Percentiles rank a stretch among this genome's conserved stretches.
Conservation (phyloP, 306 rosid genomes). For the Hylodesmum podocarpum region DNA sequence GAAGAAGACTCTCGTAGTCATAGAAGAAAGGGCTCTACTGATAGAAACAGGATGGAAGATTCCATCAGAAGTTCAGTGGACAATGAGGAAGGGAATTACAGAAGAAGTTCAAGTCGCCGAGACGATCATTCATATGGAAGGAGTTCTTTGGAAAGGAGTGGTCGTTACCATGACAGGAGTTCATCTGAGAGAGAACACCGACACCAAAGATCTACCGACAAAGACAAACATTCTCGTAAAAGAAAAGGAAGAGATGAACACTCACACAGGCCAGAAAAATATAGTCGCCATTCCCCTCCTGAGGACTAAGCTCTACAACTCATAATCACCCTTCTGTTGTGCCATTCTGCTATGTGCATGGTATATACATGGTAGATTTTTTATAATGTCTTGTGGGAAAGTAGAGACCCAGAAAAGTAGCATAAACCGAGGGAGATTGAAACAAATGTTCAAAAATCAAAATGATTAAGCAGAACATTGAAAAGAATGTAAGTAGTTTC, state of each 20-base stretch:
- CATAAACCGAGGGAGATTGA: neutral
- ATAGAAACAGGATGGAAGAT: slow-evolving; percentile 38
- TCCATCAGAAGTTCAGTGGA: slow-evolving; percentile 24
- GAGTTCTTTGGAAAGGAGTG: slow-evolving; percentile 37
- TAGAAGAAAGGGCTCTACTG: slow-evolving; percentile 40
- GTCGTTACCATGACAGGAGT: slow-evolving; percentile 26
- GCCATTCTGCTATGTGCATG: neutral
- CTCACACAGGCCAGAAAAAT: slow-evolving; percentile 41
- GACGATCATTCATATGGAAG: slow-evolving; percentile 38
- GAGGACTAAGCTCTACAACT: slow-evolving; percentile 32
- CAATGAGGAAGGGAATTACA: slow-evolving; percentile 27
- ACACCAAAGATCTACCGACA: slow-evolving; percentile 27
- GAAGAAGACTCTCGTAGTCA: slow-evolving; percentile 41
- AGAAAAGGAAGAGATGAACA: slow-evolving; percentile 54
- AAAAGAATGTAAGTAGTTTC: neutral
- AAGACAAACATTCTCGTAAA: slow-evolving; percentile 35
- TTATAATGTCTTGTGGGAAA: neutral
- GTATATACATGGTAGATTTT: neutral
- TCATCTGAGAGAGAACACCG: slow-evolving; percentile 30
- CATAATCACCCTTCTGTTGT: neutral
- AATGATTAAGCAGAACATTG: neutral
- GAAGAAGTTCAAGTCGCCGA: slow-evolving; percentile 40
- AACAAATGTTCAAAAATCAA: neutral
- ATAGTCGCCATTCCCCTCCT: slow-evolving; percentile 33
- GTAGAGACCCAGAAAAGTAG: neutral